A percentile compares a stretch with the other conserved stretches of the same genome.
Evolutionary conservation across 2,329 filamentous ascomycete genomes (phyloP).

Genomic region (Colletotrichum agaves): DNA sequence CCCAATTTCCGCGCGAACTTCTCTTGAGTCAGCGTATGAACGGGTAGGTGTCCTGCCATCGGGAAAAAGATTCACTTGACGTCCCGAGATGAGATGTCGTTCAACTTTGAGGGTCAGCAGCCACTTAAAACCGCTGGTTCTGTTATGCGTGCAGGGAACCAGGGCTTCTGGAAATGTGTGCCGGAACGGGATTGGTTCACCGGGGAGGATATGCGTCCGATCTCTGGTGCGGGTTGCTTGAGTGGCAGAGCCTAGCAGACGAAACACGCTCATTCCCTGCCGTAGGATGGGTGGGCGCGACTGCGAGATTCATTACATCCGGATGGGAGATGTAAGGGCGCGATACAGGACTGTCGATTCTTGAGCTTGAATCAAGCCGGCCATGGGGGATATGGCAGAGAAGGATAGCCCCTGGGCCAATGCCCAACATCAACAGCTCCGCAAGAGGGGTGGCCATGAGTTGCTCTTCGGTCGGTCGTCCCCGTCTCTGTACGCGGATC

Average conservation of each 20-base stretch:
- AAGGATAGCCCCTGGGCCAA: too few species aligned
- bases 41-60: constrained; percentile 7
- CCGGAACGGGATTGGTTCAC: constrained; percentile 15
- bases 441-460: neutral
- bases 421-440: too few species aligned
- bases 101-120: neutral
- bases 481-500: constrained; percentile 8
- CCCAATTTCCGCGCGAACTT: too few species aligned
- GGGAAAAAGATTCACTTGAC: constrained; percentile 28
- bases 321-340: neutral
- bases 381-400: neutral
- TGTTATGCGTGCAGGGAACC: constrained; percentile 11
- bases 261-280: constrained; percentile 26
- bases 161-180: constrained; percentile 8
- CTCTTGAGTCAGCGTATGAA: neutral
- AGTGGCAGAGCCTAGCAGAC: constrained; percentile 21
- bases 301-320: neutral
- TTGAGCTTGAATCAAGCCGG: neutral
- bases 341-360: neutral
- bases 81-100: constrained; percentile 31
- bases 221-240: constrained; percentile 23
- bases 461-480: neutral
- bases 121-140: neutral
- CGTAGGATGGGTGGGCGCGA: constrained; percentile 5
- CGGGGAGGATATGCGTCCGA: constrained; percentile 32